phyloP scores from a whole-genome alignment of 2,329 filamentous ascomycete genomes.

The Colletotrichum zoysiae region DNA sequence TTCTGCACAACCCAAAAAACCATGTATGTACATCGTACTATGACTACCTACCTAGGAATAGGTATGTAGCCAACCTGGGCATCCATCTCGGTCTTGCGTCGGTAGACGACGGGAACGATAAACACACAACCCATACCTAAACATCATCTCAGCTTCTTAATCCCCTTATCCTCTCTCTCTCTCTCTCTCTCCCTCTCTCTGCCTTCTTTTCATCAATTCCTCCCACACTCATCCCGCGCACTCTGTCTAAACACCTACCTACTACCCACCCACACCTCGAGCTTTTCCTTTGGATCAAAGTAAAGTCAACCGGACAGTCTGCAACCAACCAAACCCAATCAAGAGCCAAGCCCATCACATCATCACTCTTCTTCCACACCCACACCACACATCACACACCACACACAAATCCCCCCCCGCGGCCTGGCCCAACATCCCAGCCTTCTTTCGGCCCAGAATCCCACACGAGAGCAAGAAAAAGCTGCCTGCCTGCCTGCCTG shows the following conservation, averaged over 20 bases:
- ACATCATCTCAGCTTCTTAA: conserved; percentile 23
- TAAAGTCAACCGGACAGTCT: conserved; percentile 36
- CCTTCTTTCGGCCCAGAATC: conserved; percentile 35
- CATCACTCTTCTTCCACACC: conserved; percentile 29
- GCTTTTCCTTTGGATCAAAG: conserved; percentile 25
- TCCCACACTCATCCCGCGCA: conserved; percentile 33
- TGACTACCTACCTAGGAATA: no score
- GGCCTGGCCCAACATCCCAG: conserved; percentile 25
- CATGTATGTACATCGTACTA: background rate
- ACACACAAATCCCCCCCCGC: conserved; percentile 19
- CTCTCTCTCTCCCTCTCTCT: background rate
- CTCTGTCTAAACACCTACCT: background rate
- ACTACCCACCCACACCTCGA: conserved; percentile 19
- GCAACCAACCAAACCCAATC: conserved; percentile 23
- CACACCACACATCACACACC: conserved; percentile 32
- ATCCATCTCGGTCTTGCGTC: conserved; percentile 36
- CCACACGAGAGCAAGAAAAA: conserved; percentile 31
- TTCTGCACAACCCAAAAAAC: no score
- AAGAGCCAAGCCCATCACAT: conserved; percentile 39
- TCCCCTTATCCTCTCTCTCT: conserved; percentile 25
- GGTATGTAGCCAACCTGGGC: conserved; percentile 19
- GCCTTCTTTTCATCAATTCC: conserved; percentile 12
- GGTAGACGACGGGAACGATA: conserved; percentile 20
- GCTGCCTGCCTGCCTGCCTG: conserved; percentile 26
- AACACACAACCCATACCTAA: background rate